Evolutionary conservation across 345 rosid genomes (phyloP).

Genomic region (Passiflora organensis): DNA sequence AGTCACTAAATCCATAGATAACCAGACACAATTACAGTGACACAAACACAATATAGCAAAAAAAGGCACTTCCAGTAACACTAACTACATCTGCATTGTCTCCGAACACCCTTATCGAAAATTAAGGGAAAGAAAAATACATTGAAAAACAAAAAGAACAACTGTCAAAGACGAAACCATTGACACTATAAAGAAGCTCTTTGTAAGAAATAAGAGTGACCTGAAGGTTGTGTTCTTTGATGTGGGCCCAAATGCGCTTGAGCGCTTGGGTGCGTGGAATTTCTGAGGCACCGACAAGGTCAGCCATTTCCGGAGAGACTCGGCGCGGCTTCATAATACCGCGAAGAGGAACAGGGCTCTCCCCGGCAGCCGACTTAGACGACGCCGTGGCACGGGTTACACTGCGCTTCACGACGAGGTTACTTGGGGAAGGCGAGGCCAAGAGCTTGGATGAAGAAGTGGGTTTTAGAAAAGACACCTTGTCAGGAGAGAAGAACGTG

Average conservation of each 20-base stretch:
- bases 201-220: conserved; percentile 10
- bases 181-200: background rate
- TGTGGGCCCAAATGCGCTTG: conserved; percentile 87
- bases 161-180: background rate
- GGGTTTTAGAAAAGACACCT: conserved; percentile 25
- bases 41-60: no score
- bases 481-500: conserved; percentile 33
- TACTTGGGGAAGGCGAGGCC: conserved; percentile 11
- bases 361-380: conserved; percentile 44
- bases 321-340: conserved; percentile 86
- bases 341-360: conserved; percentile 50
- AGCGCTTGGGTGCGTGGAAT: conserved; percentile 89
- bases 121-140: no score
- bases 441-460: conserved; percentile 13
- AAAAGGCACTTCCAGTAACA: no score
- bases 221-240: conserved; percentile 84
- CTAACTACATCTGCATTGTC: no score
- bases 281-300: conserved; percentile 68
- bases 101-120: no score
- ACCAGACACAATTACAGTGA: background rate
- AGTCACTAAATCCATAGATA: background rate
- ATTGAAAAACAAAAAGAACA: background rate
- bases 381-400: conserved; percentile 58
- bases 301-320: conserved; percentile 85
- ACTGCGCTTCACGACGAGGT: conserved; percentile 30